These are phyloP conservation scores for Yarrowia phangngaensis DNA, from an alignment of 805 yeast species.

Conservation along the genomic window DNA sequence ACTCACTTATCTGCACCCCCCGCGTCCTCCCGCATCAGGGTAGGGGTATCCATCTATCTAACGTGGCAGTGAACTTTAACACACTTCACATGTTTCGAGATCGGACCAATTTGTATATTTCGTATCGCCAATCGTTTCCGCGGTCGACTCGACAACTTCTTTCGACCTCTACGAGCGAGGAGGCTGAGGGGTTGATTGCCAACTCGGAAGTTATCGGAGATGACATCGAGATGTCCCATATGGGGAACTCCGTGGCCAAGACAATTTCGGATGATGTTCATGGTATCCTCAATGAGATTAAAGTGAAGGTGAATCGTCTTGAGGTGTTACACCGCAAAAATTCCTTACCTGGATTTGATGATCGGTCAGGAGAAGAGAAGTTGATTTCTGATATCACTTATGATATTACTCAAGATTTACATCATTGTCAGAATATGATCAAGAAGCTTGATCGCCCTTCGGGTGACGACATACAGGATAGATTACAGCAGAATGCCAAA, in stretches of 20 bases:
- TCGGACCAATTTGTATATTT: constrained; percentile 83
- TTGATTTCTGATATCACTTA: constrained; percentile 76
- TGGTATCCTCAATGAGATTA: constrained; percentile 52
- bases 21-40: too few species aligned
- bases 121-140: constrained; percentile 86
- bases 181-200: constrained; percentile 57
- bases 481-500: constrained; percentile 40
- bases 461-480: constrained; percentile 15
- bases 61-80: too few species aligned
- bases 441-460: constrained; percentile 56
- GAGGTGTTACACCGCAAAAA: constrained; percentile 73
- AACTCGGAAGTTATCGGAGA: constrained; percentile 35
- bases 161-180: constrained; percentile 42
- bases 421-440: constrained; percentile 70
- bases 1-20: too few species aligned
- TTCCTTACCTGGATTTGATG: constrained; percentile 82
- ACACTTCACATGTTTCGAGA: constrained; percentile 88
- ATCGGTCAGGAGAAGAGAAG: constrained; percentile 68
- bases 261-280: constrained; percentile 64
- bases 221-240: constrained; percentile 55
- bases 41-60: too few species aligned
- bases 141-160: constrained; percentile 46
- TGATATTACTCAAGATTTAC: constrained; percentile 69
- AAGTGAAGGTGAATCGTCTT: constrained; percentile 54
- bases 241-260: constrained; percentile 78